Percentiles rank a stretch among this genome's conserved stretches.
Conservation (phyloP, 306 rosid species). For the Glycine latifolia region DNA sequence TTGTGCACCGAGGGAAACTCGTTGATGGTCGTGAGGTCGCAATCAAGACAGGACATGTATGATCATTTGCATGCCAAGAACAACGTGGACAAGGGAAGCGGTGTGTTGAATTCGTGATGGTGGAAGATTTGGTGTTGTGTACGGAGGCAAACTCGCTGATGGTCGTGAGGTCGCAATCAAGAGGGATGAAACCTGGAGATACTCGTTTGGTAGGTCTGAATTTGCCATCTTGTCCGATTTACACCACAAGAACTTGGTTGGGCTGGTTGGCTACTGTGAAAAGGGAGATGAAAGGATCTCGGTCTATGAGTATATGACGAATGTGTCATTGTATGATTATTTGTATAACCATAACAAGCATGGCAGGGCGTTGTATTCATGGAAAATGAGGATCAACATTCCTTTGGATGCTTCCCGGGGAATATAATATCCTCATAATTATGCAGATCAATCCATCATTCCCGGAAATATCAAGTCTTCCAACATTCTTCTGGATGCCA, state of each 20-base stretch:
- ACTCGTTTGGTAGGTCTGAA: conserved; percentile 85
- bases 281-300: conserved; percentile 82
- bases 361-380: conserved; percentile 65
- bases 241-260: conserved; percentile 90
- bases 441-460: conserved; percentile 95
- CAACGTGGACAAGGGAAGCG: no score
- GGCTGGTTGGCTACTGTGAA: conserved; percentile 86
- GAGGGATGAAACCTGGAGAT: conserved; percentile 69
- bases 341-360: conserved; percentile 42
- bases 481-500: conserved; percentile 75
- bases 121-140: conserved; percentile 93
- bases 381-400: conserved; percentile 92
- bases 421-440: conserved; percentile 87
- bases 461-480: conserved; percentile 92
- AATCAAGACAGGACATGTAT: no score
- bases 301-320: conserved; percentile 91
- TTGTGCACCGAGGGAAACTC: no score
- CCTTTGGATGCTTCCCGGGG: conserved; percentile 91
- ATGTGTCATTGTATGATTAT: conserved; percentile 84
- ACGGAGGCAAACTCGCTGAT: conserved; percentile 72
- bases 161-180: conserved; percentile 91
- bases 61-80: no score
- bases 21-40: no score
- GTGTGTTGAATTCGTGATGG: conserved; percentile 54
- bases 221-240: conserved; percentile 81